These are phyloP conservation scores for Schizophyllum amplum DNA, from an alignment of 1,284 basidiomycete genomes.

Conservation along the genomic window DNA sequence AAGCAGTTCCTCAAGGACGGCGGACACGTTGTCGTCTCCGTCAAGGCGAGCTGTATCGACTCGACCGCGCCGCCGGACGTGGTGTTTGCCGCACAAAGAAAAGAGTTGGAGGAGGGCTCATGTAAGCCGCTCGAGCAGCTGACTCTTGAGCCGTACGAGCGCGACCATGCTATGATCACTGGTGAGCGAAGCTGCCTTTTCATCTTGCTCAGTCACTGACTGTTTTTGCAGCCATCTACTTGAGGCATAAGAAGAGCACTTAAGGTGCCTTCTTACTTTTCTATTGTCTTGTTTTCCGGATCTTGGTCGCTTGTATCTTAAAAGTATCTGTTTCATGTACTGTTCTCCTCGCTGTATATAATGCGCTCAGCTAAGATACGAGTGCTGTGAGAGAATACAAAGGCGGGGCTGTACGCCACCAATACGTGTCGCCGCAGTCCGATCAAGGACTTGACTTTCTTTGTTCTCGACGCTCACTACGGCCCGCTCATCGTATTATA, in stretches of 20 bases:
- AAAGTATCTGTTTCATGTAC: not conserved
- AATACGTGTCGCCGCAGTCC: not conserved
- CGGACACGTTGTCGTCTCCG: slow-evolving; percentile 92
- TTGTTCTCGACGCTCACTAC: not conserved
- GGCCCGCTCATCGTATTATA: not conserved
- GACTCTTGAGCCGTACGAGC: slow-evolving; percentile 79
- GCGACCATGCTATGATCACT: slow-evolving; percentile 80
- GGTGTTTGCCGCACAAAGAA: slow-evolving; percentile 88
- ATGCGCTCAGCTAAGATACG: not conserved
- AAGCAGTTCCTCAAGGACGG: slow-evolving; percentile 95
- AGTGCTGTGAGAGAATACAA: not conserved
- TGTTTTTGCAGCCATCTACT: not conserved
- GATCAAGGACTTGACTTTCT: not conserved
- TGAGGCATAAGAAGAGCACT: not conserved
- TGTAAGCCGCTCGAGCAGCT: slow-evolving; percentile 95
- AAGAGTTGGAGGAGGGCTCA: slow-evolving; percentile 72
- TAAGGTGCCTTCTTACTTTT: not conserved
- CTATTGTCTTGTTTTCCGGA: not conserved
- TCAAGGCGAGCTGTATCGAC: slow-evolving; percentile 99
- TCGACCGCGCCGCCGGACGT: slow-evolving; percentile 87
- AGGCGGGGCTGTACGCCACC: not conserved
- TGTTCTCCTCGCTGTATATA: not conserved
- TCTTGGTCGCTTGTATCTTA: not conserved
- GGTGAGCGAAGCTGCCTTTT: slow-evolving; percentile 24
- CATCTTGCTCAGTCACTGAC: not conserved